phyloP scores from a whole-genome alignment of 176 grass and related monocot species.

The Thalia dealbata region DNA sequence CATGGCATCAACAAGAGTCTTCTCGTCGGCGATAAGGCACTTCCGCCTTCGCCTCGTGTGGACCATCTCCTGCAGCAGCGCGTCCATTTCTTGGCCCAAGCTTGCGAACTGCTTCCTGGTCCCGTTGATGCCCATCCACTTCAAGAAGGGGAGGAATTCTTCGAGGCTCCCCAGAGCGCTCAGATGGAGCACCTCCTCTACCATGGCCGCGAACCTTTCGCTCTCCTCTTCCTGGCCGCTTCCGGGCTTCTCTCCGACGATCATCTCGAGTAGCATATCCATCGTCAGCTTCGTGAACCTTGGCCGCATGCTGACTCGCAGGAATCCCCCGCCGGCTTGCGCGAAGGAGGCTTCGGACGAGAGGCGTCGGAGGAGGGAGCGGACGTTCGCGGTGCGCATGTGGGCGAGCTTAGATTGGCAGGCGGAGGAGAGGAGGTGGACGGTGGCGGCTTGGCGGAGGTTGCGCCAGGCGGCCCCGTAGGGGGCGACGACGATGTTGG shows the following conservation, averaged over 20 bases:
- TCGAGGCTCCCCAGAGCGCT: neutral
- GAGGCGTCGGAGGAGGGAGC: neutral
- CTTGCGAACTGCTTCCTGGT: neutral
- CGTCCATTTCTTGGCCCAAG: neutral
- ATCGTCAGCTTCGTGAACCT: too few relatives aligned
- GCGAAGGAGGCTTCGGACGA: too few relatives aligned
- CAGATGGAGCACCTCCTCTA: neutral
- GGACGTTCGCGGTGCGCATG: neutral
- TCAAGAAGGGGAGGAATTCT: neutral
- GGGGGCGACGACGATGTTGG: neutral
- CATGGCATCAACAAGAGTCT: neutral
- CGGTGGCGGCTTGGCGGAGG: neutral
- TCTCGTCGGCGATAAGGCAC: neutral
- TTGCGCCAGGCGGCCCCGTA: conserved; percentile 1
- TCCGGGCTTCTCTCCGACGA: too few relatives aligned
- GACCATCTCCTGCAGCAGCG: too few relatives aligned
- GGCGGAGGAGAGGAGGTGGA: neutral
- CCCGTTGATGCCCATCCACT: neutral
- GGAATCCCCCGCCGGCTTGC: too few relatives aligned
- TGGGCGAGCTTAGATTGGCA: neutral
- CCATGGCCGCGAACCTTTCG: neutral
- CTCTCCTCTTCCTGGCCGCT: too few relatives aligned
- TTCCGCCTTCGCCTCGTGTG: neutral
- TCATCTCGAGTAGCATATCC: too few relatives aligned
- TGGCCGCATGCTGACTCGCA: too few relatives aligned